Conservation (phyloP, 805 yeast species). For the Wickerhamomyces pijperi region DNA sequence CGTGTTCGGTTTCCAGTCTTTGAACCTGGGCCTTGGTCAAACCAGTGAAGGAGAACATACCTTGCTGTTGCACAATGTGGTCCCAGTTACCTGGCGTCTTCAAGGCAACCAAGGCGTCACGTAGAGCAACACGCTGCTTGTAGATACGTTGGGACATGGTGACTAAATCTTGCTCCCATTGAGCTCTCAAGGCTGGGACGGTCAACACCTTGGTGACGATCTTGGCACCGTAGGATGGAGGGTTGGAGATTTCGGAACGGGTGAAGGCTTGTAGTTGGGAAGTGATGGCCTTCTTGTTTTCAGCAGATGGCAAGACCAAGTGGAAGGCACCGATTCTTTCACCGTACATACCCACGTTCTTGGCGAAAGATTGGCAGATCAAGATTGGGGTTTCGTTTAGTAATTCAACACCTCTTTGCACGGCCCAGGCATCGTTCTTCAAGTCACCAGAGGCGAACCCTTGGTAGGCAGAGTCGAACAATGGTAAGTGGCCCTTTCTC, state of each 20-base stretch:
- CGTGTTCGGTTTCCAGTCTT: slow-evolving; percentile 66
- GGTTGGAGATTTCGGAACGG: slow-evolving; percentile 82
- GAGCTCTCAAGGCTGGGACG: slow-evolving; percentile 52
- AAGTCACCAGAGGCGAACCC: slow-evolving; percentile 92
- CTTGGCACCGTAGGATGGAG: slow-evolving; percentile 94
- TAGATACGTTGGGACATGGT: slow-evolving; percentile 82
- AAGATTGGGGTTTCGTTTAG: slow-evolving; percentile 43
- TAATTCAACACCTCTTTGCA: slow-evolving; percentile 41
- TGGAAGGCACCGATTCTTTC: slow-evolving; percentile 95
- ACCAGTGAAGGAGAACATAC: slow-evolving; percentile 96
- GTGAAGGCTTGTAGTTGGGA: slow-evolving; percentile 70
- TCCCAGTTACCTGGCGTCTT: slow-evolving; percentile 88
- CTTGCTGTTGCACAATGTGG: slow-evolving; percentile 82
- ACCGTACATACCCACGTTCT: slow-evolving; percentile 94
- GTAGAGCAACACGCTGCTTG: slow-evolving; percentile 64
- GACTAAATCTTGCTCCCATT: slow-evolving; percentile 77
- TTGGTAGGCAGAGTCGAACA: slow-evolving; percentile 94
- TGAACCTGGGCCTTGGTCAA: slow-evolving; percentile 65
- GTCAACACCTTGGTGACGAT: slow-evolving; percentile 68
- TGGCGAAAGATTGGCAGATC: slow-evolving; percentile 92
- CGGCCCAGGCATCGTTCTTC: slow-evolving; percentile 74
- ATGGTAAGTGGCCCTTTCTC: slow-evolving; percentile 55
- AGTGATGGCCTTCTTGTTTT: slow-evolving; percentile 43
- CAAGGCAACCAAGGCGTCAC: slow-evolving; percentile 46
- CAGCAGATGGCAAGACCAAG: slow-evolving; percentile 38